phyloP scores from a whole-genome alignment of 805 yeast species.

The Candida ovalis region DNA sequence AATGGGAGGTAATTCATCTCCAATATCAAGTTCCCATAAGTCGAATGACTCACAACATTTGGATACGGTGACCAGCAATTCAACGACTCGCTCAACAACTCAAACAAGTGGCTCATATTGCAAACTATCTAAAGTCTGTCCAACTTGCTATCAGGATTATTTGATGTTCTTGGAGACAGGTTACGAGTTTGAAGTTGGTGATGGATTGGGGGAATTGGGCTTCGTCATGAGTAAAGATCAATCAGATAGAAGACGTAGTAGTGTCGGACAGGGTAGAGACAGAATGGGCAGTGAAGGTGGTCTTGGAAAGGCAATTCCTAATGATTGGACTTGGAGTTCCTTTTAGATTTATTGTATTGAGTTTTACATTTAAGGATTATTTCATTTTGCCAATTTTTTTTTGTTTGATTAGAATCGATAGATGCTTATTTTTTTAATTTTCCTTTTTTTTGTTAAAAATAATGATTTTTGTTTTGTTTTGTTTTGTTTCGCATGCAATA shows the following conservation, averaged over 20 bases:
- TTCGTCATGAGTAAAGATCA: not conserved
- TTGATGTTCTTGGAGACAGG: conserved; percentile 22
- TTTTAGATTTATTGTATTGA: conserved; percentile 26
- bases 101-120: conserved; percentile 12
- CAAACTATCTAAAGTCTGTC: conserved; percentile 29
- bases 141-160: conserved; percentile 24
- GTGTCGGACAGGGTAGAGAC: conserved; percentile 8
- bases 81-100: not conserved
- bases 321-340: conserved; percentile 54
- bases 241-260: conserved; percentile 1
- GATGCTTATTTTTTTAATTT: not conserved
- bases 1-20: not conserved
- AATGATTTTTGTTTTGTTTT: not conserved
- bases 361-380: not conserved
- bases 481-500: too few species aligned
- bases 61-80: not conserved
- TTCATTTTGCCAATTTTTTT: not conserved
- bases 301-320: conserved; percentile 28
- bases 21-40: not conserved
- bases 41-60: not conserved
- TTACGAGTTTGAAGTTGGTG: conserved; percentile 23
- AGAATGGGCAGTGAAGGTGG: conserved; percentile 33
- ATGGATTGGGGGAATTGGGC: not conserved
- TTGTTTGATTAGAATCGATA: too few species aligned
- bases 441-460: not conserved